These are phyloP conservation scores for Dictyostelium intermedium DNA, from an alignment of 78 protist species.

Conservation along the genomic window DNA sequence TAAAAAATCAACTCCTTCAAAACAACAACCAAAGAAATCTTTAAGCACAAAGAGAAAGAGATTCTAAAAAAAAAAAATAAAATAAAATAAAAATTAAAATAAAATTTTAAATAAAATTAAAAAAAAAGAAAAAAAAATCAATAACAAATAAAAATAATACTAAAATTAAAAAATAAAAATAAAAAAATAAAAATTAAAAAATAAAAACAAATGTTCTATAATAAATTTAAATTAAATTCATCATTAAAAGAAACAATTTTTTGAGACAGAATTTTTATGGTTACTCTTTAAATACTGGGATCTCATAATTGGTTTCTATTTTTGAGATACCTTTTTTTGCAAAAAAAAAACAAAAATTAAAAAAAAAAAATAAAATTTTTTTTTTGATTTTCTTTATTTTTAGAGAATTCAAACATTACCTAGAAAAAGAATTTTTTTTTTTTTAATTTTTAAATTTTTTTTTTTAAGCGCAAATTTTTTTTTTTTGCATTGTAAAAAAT, in stretches of 20 bases:
- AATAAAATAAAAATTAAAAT: background rate
- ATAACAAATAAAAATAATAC: background rate
- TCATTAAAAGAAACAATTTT: too few relatives aligned
- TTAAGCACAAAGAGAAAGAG: background rate
- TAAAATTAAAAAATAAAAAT: too few relatives aligned
- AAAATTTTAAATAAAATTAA: background rate
- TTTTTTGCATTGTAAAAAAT: too few relatives aligned
- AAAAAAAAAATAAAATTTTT: too few relatives aligned
- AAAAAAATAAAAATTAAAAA: too few relatives aligned
- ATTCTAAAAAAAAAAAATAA: conserved; percentile 2
- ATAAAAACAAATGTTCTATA: too few relatives aligned
- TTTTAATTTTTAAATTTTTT: too few relatives aligned
- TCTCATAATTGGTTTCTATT: too few relatives aligned
- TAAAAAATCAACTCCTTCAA: background rate
- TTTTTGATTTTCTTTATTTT: background rate
- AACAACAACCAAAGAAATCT: background rate
- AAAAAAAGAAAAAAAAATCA: background rate
- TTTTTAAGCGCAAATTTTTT: background rate
- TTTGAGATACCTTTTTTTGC: too few relatives aligned
- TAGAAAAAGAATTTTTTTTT: background rate
- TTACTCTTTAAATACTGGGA: too few relatives aligned
- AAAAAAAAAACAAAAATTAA: background rate
- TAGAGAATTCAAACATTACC: background rate
- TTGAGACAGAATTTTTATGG: too few relatives aligned
- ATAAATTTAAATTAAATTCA: too few relatives aligned